Conservation (phyloP, 306 rosid genomes). For the Notholithocarpus densiflorus region DNA sequence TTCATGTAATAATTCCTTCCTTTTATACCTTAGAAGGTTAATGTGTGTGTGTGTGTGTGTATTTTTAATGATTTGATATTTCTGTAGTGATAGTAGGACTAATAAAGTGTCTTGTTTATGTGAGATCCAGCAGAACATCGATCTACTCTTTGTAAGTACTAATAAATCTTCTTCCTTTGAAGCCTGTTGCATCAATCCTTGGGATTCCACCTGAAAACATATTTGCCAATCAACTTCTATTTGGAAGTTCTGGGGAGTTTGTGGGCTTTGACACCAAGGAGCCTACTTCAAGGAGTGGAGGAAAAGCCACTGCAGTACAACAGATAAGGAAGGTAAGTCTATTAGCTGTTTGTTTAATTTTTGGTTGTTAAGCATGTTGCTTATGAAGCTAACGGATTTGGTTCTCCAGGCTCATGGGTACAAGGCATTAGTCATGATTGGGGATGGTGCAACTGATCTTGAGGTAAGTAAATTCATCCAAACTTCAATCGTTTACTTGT, state of each 20-base stretch:
- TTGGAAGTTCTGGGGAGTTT: constrained; percentile 83
- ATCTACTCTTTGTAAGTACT: constrained; percentile 16
- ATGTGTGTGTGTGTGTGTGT: too few relatives aligned
- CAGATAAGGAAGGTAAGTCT: constrained; percentile 71
- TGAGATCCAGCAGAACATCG: background rate
- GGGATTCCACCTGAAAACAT: constrained; percentile 67
- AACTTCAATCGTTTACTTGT: background rate
- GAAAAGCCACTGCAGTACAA: constrained; percentile 86
- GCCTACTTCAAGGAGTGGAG: constrained; percentile 90
- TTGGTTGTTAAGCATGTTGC: background rate
- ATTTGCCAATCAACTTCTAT: constrained; percentile 84
- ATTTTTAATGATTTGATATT: constrained; percentile 8
- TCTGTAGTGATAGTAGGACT: constrained; percentile 1
- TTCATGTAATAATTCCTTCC: background rate
- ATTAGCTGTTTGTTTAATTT: constrained; percentile 4
- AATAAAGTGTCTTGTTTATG: constrained; percentile 11
- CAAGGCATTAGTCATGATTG: constrained; percentile 72
- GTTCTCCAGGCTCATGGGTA: constrained; percentile 61
- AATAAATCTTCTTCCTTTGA: constrained; percentile 34
- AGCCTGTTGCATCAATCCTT: constrained; percentile 88
- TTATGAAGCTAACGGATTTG: constrained; percentile 32
- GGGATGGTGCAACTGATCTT: constrained; percentile 97
- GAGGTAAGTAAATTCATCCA: constrained; percentile 53
- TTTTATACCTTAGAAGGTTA: background rate
- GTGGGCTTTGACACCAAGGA: constrained; percentile 78